A percentile compares a stretch with the other conserved stretches of the same genome.
These are phyloP conservation scores for Ilex aquifolium DNA, from an alignment of 257 asterid species.

Conservation along the genomic window DNA sequence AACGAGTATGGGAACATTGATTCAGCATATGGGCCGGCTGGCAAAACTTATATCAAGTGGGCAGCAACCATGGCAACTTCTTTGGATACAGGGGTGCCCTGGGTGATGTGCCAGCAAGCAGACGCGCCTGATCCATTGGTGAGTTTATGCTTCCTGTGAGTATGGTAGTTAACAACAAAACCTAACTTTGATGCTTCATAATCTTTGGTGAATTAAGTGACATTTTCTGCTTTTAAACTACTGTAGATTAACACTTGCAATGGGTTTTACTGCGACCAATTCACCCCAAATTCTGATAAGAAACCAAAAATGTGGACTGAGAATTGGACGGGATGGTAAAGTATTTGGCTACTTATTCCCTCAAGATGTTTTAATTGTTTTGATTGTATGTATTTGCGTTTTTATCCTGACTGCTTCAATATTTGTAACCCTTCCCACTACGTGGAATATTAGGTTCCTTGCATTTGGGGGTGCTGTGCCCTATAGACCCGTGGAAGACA, in stretches of 20 bases:
- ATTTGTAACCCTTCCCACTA: not conserved
- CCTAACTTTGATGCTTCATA: not conserved
- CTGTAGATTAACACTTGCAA: constrained; percentile 89
- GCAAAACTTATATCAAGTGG: constrained; percentile 74
- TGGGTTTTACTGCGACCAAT: constrained; percentile 91
- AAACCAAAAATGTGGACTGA: constrained; percentile 96
- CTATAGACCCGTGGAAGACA: constrained; percentile 75
- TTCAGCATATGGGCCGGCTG: constrained; percentile 46
- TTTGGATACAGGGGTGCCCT: constrained; percentile 78
- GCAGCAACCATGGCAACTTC: constrained; percentile 87
- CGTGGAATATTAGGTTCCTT: constrained; percentile 50
- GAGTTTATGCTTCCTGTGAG: constrained; percentile 13
- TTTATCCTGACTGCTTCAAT: constrained; percentile 1
- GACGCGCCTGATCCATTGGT: constrained; percentile 91
- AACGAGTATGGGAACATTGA: constrained; percentile 84
- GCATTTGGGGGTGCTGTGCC: constrained; percentile 72
- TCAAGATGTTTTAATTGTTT: constrained; percentile 8
- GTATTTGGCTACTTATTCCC: constrained; percentile 1
- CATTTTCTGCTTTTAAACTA: constrained; percentile 5
- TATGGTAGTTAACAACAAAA: not conserved
- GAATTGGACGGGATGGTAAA: constrained; percentile 95
- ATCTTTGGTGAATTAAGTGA: not conserved
- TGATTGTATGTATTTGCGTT: not conserved
- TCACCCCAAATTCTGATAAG: constrained; percentile 69
- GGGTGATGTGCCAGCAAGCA: constrained; percentile 93